A percentile compares a stretch with the other conserved stretches of the same genome.
Evolutionary conservation across 345 rosid species (phyloP).

Genomic region (Hibiscus trionum): DNA sequence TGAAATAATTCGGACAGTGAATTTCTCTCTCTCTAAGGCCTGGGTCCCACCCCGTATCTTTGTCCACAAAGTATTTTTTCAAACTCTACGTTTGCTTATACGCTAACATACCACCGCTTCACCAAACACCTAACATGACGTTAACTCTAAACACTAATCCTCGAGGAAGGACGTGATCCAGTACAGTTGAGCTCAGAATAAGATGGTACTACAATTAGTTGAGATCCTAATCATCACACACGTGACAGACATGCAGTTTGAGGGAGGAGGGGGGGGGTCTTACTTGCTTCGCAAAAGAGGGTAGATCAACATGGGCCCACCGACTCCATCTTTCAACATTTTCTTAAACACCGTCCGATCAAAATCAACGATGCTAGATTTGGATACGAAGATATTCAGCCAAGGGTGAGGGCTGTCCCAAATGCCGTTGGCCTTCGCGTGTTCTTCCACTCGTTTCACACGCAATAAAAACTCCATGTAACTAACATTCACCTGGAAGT

Average conservation of each 20-base stretch:
- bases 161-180: not conserved
- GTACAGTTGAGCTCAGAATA: not conserved
- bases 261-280: constrained; percentile 5
- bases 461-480: constrained; percentile 73
- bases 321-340: constrained; percentile 60
- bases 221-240: constrained; percentile 1
- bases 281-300: constrained; percentile 85
- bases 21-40: not conserved
- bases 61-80: constrained; percentile 20
- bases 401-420: constrained; percentile 98
- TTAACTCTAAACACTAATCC: not conserved
- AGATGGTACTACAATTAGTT: not conserved
- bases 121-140: not conserved
- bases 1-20: not conserved
- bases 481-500: constrained; percentile 46
- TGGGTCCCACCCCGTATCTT: constrained; percentile 36
- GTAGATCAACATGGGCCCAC: constrained; percentile 88
- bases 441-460: constrained; percentile 52
- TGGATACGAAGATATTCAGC: constrained; percentile 77
- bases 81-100: constrained; percentile 3
- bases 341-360: constrained; percentile 60
- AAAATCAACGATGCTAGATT: constrained; percentile 42
- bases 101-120: constrained; percentile 10
- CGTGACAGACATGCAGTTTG: constrained; percentile 26
- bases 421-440: constrained; percentile 53